Conservation (phyloP, 352 stramenopile species). For the Globisporangium spinosum region DNA sequence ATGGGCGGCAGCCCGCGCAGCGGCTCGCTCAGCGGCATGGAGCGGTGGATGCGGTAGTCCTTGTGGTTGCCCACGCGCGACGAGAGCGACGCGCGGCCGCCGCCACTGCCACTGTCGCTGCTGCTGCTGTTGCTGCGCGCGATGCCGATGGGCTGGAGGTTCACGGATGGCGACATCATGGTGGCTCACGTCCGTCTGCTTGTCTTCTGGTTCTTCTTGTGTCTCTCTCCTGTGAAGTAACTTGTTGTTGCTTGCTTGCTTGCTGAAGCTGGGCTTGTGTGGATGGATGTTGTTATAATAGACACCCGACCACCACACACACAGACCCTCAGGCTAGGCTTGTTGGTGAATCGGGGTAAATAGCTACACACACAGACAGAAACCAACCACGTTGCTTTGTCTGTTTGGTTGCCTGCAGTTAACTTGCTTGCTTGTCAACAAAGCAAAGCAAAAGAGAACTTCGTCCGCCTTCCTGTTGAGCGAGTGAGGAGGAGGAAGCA, state of each 20-base stretch:
- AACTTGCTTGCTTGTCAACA: slow-evolving; percentile 7
- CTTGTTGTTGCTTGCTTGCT: slow-evolving; percentile 1
- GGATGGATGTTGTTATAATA: not conserved
- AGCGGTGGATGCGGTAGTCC: slow-evolving; percentile 21
- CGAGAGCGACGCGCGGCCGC: slow-evolving; percentile 8
- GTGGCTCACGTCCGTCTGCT: not conserved
- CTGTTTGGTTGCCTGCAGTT: not conserved
- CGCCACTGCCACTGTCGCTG: not conserved
- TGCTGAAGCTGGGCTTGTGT: not conserved
- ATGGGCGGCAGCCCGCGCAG: slow-evolving; percentile 17
- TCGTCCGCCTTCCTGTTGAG: slow-evolving; percentile 17
- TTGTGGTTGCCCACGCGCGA: slow-evolving; percentile 20
- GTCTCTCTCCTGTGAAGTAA: slow-evolving; percentile 5
- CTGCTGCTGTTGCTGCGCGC: slow-evolving; percentile 15
- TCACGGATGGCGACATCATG: slow-evolving; percentile 9
- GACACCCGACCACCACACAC: not conserved
- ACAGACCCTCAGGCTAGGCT: not conserved
- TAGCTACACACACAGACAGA: not conserved
- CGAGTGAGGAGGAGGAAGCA: slow-evolving; percentile 7
- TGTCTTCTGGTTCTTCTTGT: not conserved
- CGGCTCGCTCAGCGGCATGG: slow-evolving; percentile 18
- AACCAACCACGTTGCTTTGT: not conserved
- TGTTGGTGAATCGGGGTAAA: not conserved
- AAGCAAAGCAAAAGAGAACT: slow-evolving; percentile 6
- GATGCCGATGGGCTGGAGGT: slow-evolving; percentile 8